Conservation (phyloP, 1,284 basidiomycete genomes). For the Omphalotus olearius region DNA sequence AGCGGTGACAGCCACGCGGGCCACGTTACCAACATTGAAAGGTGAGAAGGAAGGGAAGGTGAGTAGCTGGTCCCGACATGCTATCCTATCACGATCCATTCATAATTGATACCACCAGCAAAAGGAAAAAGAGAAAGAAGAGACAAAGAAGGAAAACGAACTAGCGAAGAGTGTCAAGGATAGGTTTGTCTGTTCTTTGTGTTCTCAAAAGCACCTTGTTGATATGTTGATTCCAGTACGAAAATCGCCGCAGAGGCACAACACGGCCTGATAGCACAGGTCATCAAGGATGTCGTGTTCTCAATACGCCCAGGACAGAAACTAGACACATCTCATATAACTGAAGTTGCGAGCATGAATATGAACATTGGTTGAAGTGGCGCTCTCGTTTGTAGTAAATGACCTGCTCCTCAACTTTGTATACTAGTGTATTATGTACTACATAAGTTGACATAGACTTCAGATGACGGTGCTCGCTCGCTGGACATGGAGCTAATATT, state of each 20-base stretch:
- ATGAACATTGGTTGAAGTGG: constrained; percentile 10
- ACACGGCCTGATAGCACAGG: constrained; percentile 86
- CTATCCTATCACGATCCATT: constrained; percentile 5
- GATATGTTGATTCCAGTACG: constrained; percentile 41
- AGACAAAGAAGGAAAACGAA: constrained; percentile 75
- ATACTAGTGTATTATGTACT: too few relatives aligned
- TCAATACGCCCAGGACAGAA: constrained; percentile 47
- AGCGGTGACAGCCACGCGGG: constrained; percentile 51
- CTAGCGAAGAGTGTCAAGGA: constrained; percentile 82
- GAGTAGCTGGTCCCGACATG: neutral
- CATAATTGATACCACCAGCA: constrained; percentile 18
- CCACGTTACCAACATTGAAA: constrained; percentile 46
- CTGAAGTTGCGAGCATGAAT: neutral
- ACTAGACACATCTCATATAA: neutral
- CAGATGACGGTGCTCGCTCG: too few relatives aligned
- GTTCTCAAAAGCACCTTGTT: constrained; percentile 5
- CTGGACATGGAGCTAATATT: too few relatives aligned
- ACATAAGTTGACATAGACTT: too few relatives aligned
- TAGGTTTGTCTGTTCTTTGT: constrained; percentile 46
- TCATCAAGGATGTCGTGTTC: constrained; percentile 85
- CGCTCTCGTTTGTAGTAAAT: neutral
- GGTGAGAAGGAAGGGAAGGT: constrained; percentile 42
- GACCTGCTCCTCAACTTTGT: too few relatives aligned
- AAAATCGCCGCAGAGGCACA: constrained; percentile 87
- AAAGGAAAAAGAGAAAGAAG: constrained; percentile 61